These are phyloP conservation scores for Paxillus involutus DNA, from an alignment of 768 basidiomycete genomes.

Conservation along the genomic window DNA sequence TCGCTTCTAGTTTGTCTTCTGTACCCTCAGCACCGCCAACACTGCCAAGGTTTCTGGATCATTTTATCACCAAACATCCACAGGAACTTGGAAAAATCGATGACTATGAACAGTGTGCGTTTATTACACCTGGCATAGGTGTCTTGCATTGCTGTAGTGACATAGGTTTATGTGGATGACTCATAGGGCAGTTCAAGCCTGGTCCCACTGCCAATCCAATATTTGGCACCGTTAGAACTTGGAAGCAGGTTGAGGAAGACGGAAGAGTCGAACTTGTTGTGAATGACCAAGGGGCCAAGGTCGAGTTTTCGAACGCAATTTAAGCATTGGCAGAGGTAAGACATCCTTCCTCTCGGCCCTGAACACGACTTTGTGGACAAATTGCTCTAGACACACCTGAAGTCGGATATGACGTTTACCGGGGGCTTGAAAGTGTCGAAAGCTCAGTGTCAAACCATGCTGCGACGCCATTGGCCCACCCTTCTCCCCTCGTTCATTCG, in stretches of 20 bases:
- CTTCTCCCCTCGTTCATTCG: slow-evolving; percentile 1
- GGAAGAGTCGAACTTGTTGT: slow-evolving; percentile 25
- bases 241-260: slow-evolving; percentile 53
- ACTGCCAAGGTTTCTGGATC: slow-evolving; percentile 42
- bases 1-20: slow-evolving; percentile 55
- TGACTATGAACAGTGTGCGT: slow-evolving; percentile 54
- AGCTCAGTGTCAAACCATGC: neutral
- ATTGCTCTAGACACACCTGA: slow-evolving; percentile 49
- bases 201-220: slow-evolving; percentile 32
- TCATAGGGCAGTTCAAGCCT: slow-evolving; percentile 34
- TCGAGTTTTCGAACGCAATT: slow-evolving; percentile 36
- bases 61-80: slow-evolving; percentile 46
- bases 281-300: too few relatives aligned
- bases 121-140: slow-evolving; percentile 54
- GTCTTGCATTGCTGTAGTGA: slow-evolving; percentile 14
- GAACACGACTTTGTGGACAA: neutral
- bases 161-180: slow-evolving; percentile 10
- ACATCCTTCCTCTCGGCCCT: neutral
- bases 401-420: slow-evolving; percentile 57
- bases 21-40: slow-evolving; percentile 38
- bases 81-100: slow-evolving; percentile 51
- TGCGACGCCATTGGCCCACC: slow-evolving; percentile 7
- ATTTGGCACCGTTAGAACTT: slow-evolving; percentile 41
- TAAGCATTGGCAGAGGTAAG: slow-evolving; percentile 47
- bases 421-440: slow-evolving; percentile 41